Percentiles rank a stretch among this genome's conserved stretches.
Conservation (phyloP, 495 filamentous ascomycete species). For the Aspergillus leporis region DNA sequence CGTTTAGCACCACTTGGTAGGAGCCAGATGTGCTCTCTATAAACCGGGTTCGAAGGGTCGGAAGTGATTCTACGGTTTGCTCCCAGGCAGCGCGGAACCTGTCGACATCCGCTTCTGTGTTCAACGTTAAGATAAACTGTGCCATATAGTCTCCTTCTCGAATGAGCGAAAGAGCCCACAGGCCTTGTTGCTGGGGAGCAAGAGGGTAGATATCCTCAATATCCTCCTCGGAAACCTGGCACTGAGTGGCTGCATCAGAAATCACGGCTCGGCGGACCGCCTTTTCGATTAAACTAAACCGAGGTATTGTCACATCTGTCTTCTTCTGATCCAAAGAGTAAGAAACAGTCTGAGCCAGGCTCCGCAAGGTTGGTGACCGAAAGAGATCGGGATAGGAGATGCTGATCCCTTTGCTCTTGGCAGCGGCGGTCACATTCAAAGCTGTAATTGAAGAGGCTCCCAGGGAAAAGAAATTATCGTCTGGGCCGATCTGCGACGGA, state of each 20-base stretch:
- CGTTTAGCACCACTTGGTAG: too few species aligned
- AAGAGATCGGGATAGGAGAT: constrained; percentile 47
- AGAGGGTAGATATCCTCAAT: neutral
- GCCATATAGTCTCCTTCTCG: neutral
- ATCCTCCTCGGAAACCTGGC: neutral
- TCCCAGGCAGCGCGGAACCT: neutral
- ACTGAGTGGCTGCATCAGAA: neutral
- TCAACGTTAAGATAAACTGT: neutral
- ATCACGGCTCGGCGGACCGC: neutral
- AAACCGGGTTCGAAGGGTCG: neutral
- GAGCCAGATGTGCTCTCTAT: too few species aligned
- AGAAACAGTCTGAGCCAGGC: constrained; percentile 30
- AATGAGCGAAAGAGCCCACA: neutral
- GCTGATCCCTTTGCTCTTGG: constrained; percentile 31
- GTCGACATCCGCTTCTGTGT: neutral
- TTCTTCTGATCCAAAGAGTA: neutral
- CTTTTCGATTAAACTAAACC: neutral
- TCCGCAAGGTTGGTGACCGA: constrained; percentile 46
- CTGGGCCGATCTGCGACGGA: neutral
- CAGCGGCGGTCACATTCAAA: constrained; percentile 49
- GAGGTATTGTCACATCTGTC: neutral
- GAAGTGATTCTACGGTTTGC: neutral
- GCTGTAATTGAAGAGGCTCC: constrained; percentile 65
- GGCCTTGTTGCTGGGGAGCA: neutral
- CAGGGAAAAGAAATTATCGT: constrained; percentile 26